Conservation (phyloP, 768 basidiomycete genomes). For the Cystoderma amianthinum region DNA sequence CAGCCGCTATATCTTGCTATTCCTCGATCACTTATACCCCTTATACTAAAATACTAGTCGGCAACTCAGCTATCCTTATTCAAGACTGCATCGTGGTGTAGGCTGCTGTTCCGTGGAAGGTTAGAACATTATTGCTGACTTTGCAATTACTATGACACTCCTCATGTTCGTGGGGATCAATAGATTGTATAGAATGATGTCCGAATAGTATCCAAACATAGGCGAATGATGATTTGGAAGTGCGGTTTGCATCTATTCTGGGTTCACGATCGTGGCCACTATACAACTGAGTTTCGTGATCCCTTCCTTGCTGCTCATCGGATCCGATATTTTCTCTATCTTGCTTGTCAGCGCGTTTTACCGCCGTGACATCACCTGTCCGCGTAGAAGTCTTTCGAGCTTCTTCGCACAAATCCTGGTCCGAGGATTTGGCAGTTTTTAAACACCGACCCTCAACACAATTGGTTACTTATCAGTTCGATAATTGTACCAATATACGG, state of each 20-base stretch:
- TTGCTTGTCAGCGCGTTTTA: too few species aligned
- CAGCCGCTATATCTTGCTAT: neutral
- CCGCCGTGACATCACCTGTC: too few species aligned
- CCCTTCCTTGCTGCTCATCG: neutral
- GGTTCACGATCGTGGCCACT: slow-evolving; percentile 5
- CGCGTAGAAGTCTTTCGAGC: too few species aligned
- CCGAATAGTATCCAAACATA: slow-evolving; percentile 22
- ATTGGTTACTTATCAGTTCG: too few species aligned
- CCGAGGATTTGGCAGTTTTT: too few species aligned
- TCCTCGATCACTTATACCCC: neutral
- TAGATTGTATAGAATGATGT: slow-evolving; percentile 8
- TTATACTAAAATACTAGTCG: neutral
- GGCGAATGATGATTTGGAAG: slow-evolving; percentile 9
- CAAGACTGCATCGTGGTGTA: neutral
- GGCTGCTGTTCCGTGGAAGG: slow-evolving; percentile 9
- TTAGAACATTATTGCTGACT: slow-evolving; percentile 10
- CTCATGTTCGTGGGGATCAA: neutral
- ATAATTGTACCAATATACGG: too few species aligned
- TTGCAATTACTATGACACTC: slow-evolving; percentile 2
- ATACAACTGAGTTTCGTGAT: neutral
- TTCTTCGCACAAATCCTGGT: too few species aligned
- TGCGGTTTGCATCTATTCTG: slow-evolving; percentile 10
- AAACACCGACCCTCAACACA: too few species aligned
- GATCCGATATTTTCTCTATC: neutral
- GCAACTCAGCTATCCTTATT: neutral